These are phyloP conservation scores for Bassia scoparia DNA, from an alignment of 148 eudicot genomes.

Conservation along the genomic window DNA sequence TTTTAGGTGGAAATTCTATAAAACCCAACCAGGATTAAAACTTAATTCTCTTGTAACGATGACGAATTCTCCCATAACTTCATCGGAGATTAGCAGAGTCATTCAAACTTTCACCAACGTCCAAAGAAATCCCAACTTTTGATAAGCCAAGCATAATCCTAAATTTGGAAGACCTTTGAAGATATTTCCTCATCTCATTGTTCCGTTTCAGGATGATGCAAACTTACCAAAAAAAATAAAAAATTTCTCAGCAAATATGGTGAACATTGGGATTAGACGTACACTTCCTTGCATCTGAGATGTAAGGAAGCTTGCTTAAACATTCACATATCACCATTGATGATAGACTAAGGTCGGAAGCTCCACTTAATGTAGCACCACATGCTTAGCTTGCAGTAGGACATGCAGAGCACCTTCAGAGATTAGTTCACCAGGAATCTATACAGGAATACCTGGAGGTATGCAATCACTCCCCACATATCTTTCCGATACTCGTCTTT, in stretches of 20 bases:
- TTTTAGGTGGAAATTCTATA: not conserved
- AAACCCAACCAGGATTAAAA: too few species aligned
- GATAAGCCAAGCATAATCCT: not conserved
- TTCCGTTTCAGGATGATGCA: too few species aligned
- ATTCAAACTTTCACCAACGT: too few species aligned
- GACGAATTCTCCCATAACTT: too few species aligned
- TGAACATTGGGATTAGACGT: too few species aligned
- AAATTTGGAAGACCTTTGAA: too few species aligned
- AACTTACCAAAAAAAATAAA: too few species aligned
- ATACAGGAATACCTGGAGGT: not conserved
- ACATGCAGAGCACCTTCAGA: slow-evolving; percentile 33
- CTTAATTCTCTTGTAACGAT: too few species aligned
- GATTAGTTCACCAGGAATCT: not conserved
- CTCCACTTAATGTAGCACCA: slow-evolving; percentile 53
- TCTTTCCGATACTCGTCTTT: slow-evolving; percentile 49
- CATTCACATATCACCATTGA: slow-evolving; percentile 49
- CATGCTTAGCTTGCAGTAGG: slow-evolving; percentile 9
- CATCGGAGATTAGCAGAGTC: too few species aligned
- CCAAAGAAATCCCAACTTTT: not conserved
- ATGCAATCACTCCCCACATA: slow-evolving; percentile 77
- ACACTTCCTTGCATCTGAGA: not conserved
- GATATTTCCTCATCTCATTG: not conserved
- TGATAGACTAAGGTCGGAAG: slow-evolving; percentile 43
- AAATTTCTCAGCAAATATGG: too few species aligned
- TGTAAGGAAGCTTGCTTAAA: not conserved